Evolutionary conservation across 176 grass and related monocot species (phyloP), one percentile per base, ranked within the genome.

Genomic region (Chrysopogon serrulatus): DNA sequence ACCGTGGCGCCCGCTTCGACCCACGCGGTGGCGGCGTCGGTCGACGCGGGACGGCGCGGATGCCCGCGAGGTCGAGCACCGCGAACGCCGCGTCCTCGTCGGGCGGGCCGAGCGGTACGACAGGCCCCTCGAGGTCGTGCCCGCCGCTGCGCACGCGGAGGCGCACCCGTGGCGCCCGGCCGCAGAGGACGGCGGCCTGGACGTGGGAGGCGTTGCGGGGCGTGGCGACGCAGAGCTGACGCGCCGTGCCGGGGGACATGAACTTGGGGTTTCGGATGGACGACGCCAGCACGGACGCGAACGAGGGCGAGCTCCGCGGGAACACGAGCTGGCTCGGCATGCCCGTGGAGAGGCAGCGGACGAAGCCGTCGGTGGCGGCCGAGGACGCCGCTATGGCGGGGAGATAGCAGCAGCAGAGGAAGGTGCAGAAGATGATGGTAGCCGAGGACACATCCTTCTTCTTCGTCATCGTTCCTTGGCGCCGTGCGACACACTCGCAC

Each of bases 51-150:
- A 93, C 51, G 13, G 54, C 15, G 21, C 85, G 85, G 73, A 91
- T 45, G 43, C 44, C 74, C 5, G 82, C 47, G 10, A 91, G 82
- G 77, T 91, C 88, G 23, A 90, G 51, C 28, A 93, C 69, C 3
- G 82, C 78, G 81, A 93, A 93, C 51, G 2, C 13, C 48, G 86
- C 82, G 8, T 8, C 48, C 1, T 51, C 48, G 18, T 17, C 2
- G 76, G 37, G 6, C 78, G 42, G 39, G 23, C 39, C 1, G 91
- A 87, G 0, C 91, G 24, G 74, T 81, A 90, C 0, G 94, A 97
- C 6, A 97, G 88, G 54, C 93, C 93, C 93, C 65, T 95, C 90
- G 34, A 89, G 92, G 86, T 92, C 90, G 78, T 96, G 90, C 5
- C 94, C 94, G 7, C 89, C 89, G 54, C 89, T 96, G 81, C 94